Evolutionary conservation across 805 yeast genomes (phyloP).

Genomic region (Starmera quercuum): DNA sequence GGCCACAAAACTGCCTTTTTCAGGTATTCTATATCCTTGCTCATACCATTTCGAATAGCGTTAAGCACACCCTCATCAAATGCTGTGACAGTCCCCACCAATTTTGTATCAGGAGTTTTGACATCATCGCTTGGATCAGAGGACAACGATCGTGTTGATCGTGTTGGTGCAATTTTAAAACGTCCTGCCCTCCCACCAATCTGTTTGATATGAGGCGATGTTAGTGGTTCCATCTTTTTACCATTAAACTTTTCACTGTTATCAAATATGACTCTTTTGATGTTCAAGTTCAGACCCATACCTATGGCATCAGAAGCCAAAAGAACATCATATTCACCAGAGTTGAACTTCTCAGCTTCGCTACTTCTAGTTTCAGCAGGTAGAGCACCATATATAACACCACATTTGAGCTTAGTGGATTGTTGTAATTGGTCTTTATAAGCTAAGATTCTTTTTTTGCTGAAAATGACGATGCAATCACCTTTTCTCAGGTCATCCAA

Average conservation of each 20-base stretch:
- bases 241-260: constrained; percentile 70
- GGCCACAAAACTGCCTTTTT: background rate
- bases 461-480: constrained; percentile 86
- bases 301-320: constrained; percentile 98
- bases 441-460: constrained; percentile 64
- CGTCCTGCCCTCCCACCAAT: constrained; percentile 97
- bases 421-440: constrained; percentile 64
- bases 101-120: constrained; percentile 13
- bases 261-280: constrained; percentile 72
- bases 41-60: background rate
- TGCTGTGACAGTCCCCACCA: constrained; percentile 27
- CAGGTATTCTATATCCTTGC: background rate
- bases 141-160: constrained; percentile 1
- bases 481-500: constrained; percentile 48
- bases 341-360: constrained; percentile 75
- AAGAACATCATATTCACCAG: constrained; percentile 71
- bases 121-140: background rate
- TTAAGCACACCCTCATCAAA: constrained; percentile 25
- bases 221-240: constrained; percentile 32
- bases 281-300: constrained; percentile 89
- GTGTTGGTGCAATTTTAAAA: constrained; percentile 34
- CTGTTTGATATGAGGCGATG: constrained; percentile 72
- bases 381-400: constrained; percentile 88
- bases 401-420: constrained; percentile 58
- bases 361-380: constrained; percentile 91